Evolutionary conservation across 2,329 filamentous ascomycete genomes (phyloP).

Genomic region (Arthrinium puccinioides): DNA sequence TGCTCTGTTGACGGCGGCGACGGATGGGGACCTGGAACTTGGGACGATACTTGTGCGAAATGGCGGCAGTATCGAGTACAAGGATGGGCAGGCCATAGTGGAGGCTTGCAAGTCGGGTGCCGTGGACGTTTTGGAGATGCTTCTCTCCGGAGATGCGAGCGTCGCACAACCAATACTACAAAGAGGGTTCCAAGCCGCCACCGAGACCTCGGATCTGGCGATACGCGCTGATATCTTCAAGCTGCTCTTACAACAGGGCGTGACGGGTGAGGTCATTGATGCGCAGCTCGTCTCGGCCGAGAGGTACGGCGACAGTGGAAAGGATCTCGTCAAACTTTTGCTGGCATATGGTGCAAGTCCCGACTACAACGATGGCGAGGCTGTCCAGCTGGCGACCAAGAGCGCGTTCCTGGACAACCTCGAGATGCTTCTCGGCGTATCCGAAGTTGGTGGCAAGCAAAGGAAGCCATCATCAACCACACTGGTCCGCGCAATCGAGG

Average conservation of each 20-base stretch:
- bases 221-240: conserved; percentile 42
- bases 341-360: conserved; percentile 46
- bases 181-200: conserved; percentile 48
- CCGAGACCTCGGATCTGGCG: conserved; percentile 41
- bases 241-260: conserved; percentile 41
- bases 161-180: conserved; percentile 35
- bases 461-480: conserved; percentile 40
- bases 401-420: conserved; percentile 43
- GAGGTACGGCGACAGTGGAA: conserved; percentile 41
- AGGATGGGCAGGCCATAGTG: conserved; percentile 45
- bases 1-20: conserved; percentile 42
- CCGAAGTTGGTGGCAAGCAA: conserved; percentile 31
- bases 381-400: conserved; percentile 45
- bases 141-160: conserved; percentile 34
- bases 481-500: conserved; percentile 42
- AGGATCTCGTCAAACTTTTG: conserved; percentile 41
- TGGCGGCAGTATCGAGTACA: conserved; percentile 43
- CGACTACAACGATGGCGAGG: conserved; percentile 47
- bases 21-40: conserved; percentile 44
- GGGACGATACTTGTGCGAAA: conserved; percentile 43
- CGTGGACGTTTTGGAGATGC: conserved; percentile 39
- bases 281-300: conserved; percentile 46
- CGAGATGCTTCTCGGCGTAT: conserved; percentile 42
- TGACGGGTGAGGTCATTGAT: conserved; percentile 43
- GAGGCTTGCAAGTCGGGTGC: conserved; percentile 46